Base-by-base conservation (phyloP, 2,329 filamentous ascomycete genomes). In the Pseudogymnoascus sp. region DNA sequence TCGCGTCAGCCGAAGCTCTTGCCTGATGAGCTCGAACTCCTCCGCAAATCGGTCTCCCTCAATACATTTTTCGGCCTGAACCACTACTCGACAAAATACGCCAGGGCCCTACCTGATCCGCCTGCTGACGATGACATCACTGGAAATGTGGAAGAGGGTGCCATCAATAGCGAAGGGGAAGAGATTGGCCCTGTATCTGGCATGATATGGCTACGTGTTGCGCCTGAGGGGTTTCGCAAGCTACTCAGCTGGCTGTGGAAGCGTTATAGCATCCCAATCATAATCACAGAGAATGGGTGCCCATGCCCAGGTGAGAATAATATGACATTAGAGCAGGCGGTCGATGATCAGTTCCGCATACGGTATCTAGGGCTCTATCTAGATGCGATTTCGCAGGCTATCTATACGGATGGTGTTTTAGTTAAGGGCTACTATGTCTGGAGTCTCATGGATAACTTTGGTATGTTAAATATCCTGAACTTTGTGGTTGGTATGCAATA, bases 311-410 rank as follows among this genome's bases (percentile, higher is more conserved):
- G 66, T 12, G 69, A 71, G 61, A 65, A 75, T 14, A 66, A 68
- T 55, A 76, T 76, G 75, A 70, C 67, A 0, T 61, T 69, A 0
- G 70, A 73, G 25, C 70, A 76, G 59, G 70, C 74, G 1, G 70
- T 78, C 0, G 63, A 75, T 8, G 76, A 78, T 63, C 64, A 62
- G 2, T 78, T 74, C 60, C 70, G 76, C 1, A 68, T 73, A 4
- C 63, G 68, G 8, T 78, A 78, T 45, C 75, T 78, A 60, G 66
- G 70, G 12, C 70, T 74, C 18, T 75, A 78, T 33, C 65, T 78
- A 1, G 73, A 78, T 37, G 71, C 76, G 0, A 72, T 78, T 38
- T 72, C 67, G 9, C 65, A 65, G 61, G 68, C 74, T 7, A 67
- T 69, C 28, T 63, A 63, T 16, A 62, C 69, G 49, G 69, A 71